Percentiles rank a stretch among this genome's conserved stretches.
These are phyloP conservation scores for Gynochthodes officinalis DNA, from an alignment of 257 asterid species.

Conservation along the genomic window DNA sequence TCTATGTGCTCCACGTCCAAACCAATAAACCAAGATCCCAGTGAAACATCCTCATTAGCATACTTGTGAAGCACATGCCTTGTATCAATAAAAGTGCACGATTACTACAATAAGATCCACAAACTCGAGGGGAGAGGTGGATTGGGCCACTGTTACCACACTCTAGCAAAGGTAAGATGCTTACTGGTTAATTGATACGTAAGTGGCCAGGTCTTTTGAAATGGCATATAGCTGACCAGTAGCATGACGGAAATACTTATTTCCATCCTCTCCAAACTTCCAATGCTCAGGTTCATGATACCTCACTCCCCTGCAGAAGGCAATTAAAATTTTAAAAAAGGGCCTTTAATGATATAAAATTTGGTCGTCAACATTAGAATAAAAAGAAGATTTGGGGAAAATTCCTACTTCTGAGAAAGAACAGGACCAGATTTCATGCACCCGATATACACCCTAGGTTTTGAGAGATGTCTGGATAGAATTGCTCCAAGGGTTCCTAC, in stretches of 20 bases:
- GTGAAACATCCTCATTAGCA: conserved; percentile 83
- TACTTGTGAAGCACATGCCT: conserved; percentile 82
- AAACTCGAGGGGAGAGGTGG: not conserved
- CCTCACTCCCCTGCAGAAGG: conserved; percentile 67
- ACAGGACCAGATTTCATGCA: conserved; percentile 98
- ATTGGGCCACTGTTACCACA: not conserved
- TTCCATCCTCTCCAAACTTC: conserved; percentile 94
- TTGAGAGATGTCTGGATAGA: conserved; percentile 70
- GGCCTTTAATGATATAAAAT: not conserved
- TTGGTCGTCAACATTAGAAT: not conserved
- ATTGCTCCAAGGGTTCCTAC: conserved; percentile 81
- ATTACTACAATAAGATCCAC: conserved; percentile 7
- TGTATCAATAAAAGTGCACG: conserved; percentile 10
- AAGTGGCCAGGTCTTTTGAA: conserved; percentile 83
- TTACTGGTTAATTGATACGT: conserved; percentile 73
- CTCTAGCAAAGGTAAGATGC: conserved; percentile 14
- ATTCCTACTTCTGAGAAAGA: conserved; percentile 79
- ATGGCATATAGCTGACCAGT: conserved; percentile 92
- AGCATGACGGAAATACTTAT: conserved; percentile 90
- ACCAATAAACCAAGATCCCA: conserved; percentile 93
- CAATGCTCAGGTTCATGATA: conserved; percentile 94
- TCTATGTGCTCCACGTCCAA: conserved; percentile 93
- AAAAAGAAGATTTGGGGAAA: conserved; percentile 1
- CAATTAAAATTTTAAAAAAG: conserved; percentile 8
- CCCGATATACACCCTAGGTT: conserved; percentile 79